Base-by-base conservation (phyloP, 176 grass and related monocot genomes). In the Canna indica region DNA sequence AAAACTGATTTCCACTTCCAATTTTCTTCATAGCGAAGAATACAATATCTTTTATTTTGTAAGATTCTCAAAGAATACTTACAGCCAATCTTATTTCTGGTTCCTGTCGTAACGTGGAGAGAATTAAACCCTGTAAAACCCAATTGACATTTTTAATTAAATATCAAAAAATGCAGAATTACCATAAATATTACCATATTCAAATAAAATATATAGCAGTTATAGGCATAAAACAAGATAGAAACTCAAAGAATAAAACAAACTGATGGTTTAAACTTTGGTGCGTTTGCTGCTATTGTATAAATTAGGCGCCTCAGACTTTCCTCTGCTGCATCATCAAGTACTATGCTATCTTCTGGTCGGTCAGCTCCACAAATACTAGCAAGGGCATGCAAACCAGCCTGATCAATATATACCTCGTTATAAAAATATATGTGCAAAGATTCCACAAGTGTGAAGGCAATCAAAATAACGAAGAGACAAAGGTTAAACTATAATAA, bases 311-410 rank as follows among this genome's bases (percentile, higher is more conserved):
- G 73, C 64, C 79, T 89, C 46, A 96, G 71, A 60, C 24, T 44
- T 76, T 80, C 85, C 71, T 96, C 93, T 24, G 88, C 93, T 70
- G 77, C 42, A 47, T 74, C 60, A 73, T 90, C 67, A 27, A 91
- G 48, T 77, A 91, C 76, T 38, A 79, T 81, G 35, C 76, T 83
- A 36, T 83, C 74, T 41, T 90, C 83, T 79, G 79, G 70, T 30
- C 83, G 68, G 74, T 91, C 85, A 35, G 74, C 81, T 64, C 93
- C 93, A 77, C 86, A 96, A 64, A 96, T 89, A 60, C 86, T 91
- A 80, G 86, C 88, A 72, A 96, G 83, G 25, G 93, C 88, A 79
- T 89, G 93, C 47, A 96, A 87, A 73, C 85, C 79, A 76, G 93
- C 93, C 93, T 96, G 38, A 60, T 68, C 70, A 80, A 62, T 13